These are phyloP conservation scores for Kitagawia praeruptora DNA, from an alignment of 129 eudicot genomes.

Conservation along the genomic window DNA sequence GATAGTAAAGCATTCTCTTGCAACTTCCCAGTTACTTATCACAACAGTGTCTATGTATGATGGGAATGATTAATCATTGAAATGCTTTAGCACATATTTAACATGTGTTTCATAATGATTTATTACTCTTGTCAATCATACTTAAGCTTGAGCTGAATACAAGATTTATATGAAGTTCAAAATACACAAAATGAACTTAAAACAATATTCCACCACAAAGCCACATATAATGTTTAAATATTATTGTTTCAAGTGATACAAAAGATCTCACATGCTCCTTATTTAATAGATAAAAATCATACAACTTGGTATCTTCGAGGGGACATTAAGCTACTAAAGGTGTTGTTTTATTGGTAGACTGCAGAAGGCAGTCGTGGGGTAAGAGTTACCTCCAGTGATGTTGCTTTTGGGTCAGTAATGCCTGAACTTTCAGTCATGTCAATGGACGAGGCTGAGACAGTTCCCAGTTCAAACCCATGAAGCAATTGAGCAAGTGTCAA, in stretches of 20 bases:
- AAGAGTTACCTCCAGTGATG: not conserved
- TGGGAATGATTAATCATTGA: not conserved
- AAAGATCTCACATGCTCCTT: not conserved
- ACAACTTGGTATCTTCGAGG: not conserved
- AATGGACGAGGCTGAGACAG: not conserved
- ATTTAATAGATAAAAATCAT: too few species aligned
- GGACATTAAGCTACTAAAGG: not conserved
- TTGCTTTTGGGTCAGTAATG: not conserved
- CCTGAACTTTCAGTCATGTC: not conserved
- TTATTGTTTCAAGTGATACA: not conserved
- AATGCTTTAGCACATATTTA: not conserved
- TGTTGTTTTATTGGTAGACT: not conserved
- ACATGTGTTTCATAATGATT: not conserved
- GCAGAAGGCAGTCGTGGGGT: not conserved
- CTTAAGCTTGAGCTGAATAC: not conserved
- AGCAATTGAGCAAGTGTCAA: not conserved
- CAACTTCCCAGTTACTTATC: too few species aligned
- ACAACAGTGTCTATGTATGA: too few species aligned
- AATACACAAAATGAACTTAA: not conserved
- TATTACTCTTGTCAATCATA: too few species aligned
- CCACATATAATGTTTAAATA: not conserved
- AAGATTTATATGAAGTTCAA: not conserved
- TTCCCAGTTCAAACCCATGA: not conserved
- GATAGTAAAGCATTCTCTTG: too few species aligned
- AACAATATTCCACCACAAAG: not conserved